Percentiles rank a stretch among this genome's conserved stretches.
These are phyloP conservation scores for Arachnopeziza araneosa DNA, from an alignment of 2,329 filamentous ascomycete genomes.

Conservation along the genomic window DNA sequence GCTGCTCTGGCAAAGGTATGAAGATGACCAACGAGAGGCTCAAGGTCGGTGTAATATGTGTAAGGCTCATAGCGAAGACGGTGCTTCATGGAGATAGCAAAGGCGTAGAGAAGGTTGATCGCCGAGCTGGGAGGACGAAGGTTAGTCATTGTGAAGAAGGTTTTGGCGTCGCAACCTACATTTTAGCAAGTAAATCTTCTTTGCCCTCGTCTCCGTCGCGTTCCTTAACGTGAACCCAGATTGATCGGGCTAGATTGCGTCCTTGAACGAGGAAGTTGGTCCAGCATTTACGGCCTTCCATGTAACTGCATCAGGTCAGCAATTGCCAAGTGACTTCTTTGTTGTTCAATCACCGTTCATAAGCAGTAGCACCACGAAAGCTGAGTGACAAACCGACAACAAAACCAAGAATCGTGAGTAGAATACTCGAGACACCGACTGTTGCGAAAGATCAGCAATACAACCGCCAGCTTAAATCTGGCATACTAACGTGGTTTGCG, in stretches of 20 bases:
- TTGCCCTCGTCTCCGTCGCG: conserved; percentile 55
- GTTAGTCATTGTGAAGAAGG: conserved; percentile 37
- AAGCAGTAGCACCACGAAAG: conserved; percentile 71
- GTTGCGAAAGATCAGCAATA: background rate
- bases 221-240: conserved; percentile 74
- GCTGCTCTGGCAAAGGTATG: conserved; percentile 65
- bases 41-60: conserved; percentile 68
- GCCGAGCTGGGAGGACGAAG: conserved; percentile 59
- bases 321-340: background rate
- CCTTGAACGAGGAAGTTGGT: conserved; percentile 54
- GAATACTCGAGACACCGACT: conserved; percentile 56
- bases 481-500: conserved; percentile 2
- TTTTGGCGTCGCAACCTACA: background rate
- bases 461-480: background rate
- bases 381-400: conserved; percentile 74
- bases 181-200: conserved; percentile 32
- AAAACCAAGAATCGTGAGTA: conserved; percentile 75
- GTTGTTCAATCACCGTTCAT: conserved; percentile 48
- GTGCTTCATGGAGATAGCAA: conserved; percentile 71
- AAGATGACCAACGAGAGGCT: conserved; percentile 63
- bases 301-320: conserved; percentile 33
- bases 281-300: conserved; percentile 60
- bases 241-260: conserved; percentile 66
- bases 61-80: conserved; percentile 80
- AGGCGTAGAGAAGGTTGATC: conserved; percentile 74